These are phyloP conservation scores for Citrus glauca DNA, from an alignment of 345 rosid species.

Conservation along the genomic window DNA sequence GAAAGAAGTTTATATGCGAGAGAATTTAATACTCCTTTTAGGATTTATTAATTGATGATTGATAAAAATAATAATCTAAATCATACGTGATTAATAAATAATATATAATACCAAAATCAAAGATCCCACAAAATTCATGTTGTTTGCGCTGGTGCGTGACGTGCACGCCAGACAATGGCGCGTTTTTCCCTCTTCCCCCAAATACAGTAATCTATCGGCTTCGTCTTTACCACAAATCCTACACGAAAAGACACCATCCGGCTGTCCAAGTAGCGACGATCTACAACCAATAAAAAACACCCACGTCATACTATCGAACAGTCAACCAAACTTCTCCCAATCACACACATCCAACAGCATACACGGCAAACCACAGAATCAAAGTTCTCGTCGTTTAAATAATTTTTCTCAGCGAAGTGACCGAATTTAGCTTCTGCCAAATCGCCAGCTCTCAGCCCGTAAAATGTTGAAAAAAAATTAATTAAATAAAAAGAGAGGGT, in stretches of 20 bases:
- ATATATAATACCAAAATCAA: too few species aligned
- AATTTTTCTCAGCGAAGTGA: background rate
- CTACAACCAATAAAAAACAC: background rate
- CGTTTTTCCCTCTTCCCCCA: background rate
- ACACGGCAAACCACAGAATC: background rate
- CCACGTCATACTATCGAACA: background rate
- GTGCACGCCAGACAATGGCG: background rate
- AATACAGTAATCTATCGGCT: background rate
- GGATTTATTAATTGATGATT: too few species aligned
- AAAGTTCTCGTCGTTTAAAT: background rate
- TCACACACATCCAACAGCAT: background rate
- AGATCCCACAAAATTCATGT: too few species aligned
- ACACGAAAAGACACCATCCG: background rate
- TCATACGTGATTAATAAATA: too few species aligned
- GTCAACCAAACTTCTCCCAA: background rate
- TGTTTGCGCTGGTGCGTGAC: background rate
- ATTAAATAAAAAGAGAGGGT: background rate
- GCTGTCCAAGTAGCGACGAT: background rate
- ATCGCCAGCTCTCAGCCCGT: background rate
- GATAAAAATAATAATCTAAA: too few species aligned
- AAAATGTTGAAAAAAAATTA: background rate
- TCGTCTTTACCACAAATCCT: background rate
- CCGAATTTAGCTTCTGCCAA: background rate
- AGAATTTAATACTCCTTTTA: too few species aligned
- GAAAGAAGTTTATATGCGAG: too few species aligned